Evolutionary conservation across 495 filamentous ascomycete genomes (phyloP), one percentile per base, ranked within the genome.

Genomic region (Cudoniella acicularis): DNA sequence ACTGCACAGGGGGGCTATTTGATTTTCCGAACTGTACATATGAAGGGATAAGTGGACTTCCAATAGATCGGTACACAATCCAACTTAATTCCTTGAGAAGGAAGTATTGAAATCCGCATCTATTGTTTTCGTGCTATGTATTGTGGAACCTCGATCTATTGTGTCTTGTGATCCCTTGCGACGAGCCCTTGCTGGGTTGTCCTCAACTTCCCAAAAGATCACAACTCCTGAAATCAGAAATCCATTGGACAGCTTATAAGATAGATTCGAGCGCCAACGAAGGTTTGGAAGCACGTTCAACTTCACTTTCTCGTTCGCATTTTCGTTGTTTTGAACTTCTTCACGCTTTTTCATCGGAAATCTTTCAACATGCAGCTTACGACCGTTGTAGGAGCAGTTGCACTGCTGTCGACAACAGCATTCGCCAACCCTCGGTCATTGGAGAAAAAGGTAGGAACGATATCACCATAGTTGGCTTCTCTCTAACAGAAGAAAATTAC

Each of bases 331-430:
- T n/a, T n/a, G n/a, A n/a, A n/a, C n/a, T 36, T 4, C 30, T 36
- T 13, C 13, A 36, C 30, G 30, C 30, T 36, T 13, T 6, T 4
- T 36, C n/a, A 36, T 6, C 30, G 13, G 30, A 36, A 4, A 13
- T 36, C 30, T 36, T 36, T 52, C 47, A 62, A 27, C 2, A 64
- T 64, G 62, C 57, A 67, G 27, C 55, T 60, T 20, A 25, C 57
- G 41, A 22, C 49, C 27, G 40, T 67, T 8, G 17, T 67, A n/a
- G 30, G 62, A 46, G 62, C 52, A 8, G 48, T 49, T 16, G 59
- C 59, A 46, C 55, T 67, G 1, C 43, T 64, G 1, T 51, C 59
- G 17, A 47, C 18, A 10, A 49, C 48, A 48, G 57, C 52, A 10
- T 30, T 62, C 17, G 62, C 61, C 10, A 42, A 36, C 10, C 45